Evolutionary conservation across 176 grass and related monocot genomes (phyloP), one percentile per base, ranked within the genome.

Genomic region (Miscanthus lutarioriparius): DNA sequence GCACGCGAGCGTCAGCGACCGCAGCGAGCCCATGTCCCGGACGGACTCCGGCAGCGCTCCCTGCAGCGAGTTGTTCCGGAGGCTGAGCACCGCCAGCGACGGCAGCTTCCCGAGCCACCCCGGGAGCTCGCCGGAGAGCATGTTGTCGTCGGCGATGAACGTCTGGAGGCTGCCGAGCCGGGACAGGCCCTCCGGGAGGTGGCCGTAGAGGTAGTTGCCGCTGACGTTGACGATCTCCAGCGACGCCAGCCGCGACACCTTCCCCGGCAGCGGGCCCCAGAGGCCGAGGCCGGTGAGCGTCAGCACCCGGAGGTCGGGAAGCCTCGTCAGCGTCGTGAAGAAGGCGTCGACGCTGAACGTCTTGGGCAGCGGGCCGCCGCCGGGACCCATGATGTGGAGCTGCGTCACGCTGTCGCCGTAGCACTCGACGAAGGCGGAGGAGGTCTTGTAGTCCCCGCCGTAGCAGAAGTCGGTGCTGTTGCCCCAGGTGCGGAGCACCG

Each of bases 391-490:
- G 80, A 99, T 94, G 68, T 96, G 93, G 32, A 99, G 91, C 59
- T 99, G 96, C 13, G 96, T 99, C 27, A 99, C 90, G 84, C 93
- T 99, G 70, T 94, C 93, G 83, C 83, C 89, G 81, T 99, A 99
- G 89, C 96, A 99, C 79, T 94, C 83, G 8, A 99, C 80, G 75
- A 85, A 96, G 37, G 87, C 89, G 6, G 84, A 92, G 30, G 81
- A 36, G 20, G 89, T 96, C 86, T 85, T 79, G 72, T 85, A 87
- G 76, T 87, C 85, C 28, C 76, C 91, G 56, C 86, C 82, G 75
- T 93, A 89, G 93, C 96, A 99, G 82, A 94, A 99, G 84, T 99
- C 93, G 14, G 96, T 99, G 72, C 79, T 53, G 71, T 88, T 86
- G 58, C 63, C 48, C 96, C 96, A 99, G 8, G 77, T 79, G 78